Base-by-base conservation (phyloP, 164 flowering plant species). In the Piper betle region DNA sequence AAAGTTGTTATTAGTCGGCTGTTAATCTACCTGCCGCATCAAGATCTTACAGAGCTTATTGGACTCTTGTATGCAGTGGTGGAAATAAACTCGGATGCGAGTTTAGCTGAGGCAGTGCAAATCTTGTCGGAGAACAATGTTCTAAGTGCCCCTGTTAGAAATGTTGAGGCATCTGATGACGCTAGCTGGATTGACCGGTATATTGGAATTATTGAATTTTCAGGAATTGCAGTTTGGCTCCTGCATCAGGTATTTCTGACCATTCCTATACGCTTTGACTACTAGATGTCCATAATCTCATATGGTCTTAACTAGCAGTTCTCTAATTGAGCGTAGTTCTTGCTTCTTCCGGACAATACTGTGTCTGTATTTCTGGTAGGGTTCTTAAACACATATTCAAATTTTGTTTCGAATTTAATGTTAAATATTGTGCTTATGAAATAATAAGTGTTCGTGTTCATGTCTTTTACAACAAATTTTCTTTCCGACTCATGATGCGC, bases 171-270 rank as follows among this genome's bases (percentile, higher is more conserved):
- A 4, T 82, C 96, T 0, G 93, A 84, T 54, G 96, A 90, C 76
- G 92, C 97, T 4, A 82, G 83, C 66, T 93, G 99, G 99, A 88
- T 93, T 55, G 99, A 93, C 65, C 78, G 89, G 75, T 93, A 93
- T 76, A 69, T 86, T 33, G 99, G 99, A 59, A 78, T 90, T 58
- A 87, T 88, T 15, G 99, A 93, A 82, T 85, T 90, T 74, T 91
- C 97, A 0, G 97, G 99, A 53, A 90, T 93, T 66, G 96, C 73
- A 57, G 92, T 88, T 4, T 93, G 99, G 99, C 86, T 90, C 74
- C 75, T 93, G 73, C 92, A 90, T 75, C 99, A 90, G 99, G 99
- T 93, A 59, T 71, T 72, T 0, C n/a, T 18, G n/a, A 4, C 55
- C 18, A 18, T 53, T 9, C 18, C 55, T 17, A 48, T 39, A 38